Evolutionary conservation across 257 asterid genomes (phyloP), one percentile per base, ranked within the genome.

Genomic region (Scutellaria barbata): DNA sequence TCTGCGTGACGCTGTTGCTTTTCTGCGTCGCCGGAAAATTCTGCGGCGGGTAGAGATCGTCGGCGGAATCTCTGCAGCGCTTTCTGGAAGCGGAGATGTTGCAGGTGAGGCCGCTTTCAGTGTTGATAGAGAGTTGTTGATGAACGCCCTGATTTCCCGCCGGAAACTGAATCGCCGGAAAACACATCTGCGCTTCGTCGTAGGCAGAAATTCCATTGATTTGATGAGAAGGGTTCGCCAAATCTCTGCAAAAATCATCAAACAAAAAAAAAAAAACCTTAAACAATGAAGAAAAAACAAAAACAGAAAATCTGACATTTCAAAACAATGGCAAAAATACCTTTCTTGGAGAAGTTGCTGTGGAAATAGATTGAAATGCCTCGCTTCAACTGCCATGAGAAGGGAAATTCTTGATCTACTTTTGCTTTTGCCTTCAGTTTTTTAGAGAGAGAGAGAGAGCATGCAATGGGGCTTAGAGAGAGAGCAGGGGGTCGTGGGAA

Each of bases 351-450:
- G 48, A 78, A 79, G 64, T 42, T 83, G 88, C 4, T 73, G 63
- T 69, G 85, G 70, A 11, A 81, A 76, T 20, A 68, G 83, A 74
- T 82, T 81, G 63, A 79, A 76, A 78, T 81, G 85, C 42, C 35
- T 81, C 35, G 96, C 92, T 81, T 87, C 96, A 69, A 87, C 87
- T 9, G 96, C 90, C 96, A 89, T 89, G 43, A 51, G 51, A 66
- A 62, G 1, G 14, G 10, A 41, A 5, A 8, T 40, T 1, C 7
- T 10, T 40, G n/a, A 17, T 14, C 33, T 33, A 1, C 16, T 18
- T n/a, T n/a, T n/a, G n/a, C n/a, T n/a, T n/a, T n/a, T n/a, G n/a
- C n/a, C n/a, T 8, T 53, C 37, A 5, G 16, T 18, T 45, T 62
- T 10, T 9, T 7, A 30, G 77, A 59, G 78, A 73, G 50, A 55